Evolutionary conservation across 768 basidiomycete genomes (phyloP).

Genomic region (Mycena rebaudengoi): DNA sequence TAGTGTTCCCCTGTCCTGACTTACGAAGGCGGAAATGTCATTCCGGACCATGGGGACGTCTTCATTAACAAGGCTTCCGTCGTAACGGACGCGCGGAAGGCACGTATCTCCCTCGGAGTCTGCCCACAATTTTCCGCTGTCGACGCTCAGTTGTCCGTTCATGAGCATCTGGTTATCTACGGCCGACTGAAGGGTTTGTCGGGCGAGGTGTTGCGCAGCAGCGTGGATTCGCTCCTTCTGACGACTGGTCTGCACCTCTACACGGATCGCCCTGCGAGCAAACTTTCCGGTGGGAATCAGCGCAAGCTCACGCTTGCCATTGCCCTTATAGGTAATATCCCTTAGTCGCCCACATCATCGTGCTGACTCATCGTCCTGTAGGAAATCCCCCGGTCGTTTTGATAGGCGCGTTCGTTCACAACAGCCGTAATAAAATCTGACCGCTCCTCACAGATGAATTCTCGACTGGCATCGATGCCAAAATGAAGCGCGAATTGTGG

Average conservation of each 20-base stretch:
- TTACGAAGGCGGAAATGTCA: constrained; percentile 65
- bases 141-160: constrained; percentile 79
- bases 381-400: constrained; percentile 75
- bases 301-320: constrained; percentile 80
- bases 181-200: constrained; percentile 75
- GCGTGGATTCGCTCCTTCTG: constrained; percentile 63
- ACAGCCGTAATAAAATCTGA: too few species aligned
- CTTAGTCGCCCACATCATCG: neutral
- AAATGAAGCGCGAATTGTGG: constrained; percentile 88
- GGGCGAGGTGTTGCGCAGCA: constrained; percentile 57
- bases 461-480: constrained; percentile 83
- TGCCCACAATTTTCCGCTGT: constrained; percentile 89
- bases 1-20: neutral
- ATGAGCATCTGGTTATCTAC: constrained; percentile 77
- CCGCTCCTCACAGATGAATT: too few species aligned
- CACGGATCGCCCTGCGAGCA: constrained; percentile 74
- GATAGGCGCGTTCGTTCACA: too few species aligned
- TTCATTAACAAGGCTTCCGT: constrained; percentile 72
- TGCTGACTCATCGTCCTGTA: neutral
- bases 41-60: constrained; percentile 74
- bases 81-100: constrained; percentile 65
- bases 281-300: constrained; percentile 83
- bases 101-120: constrained; percentile 76
- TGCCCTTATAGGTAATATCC: constrained; percentile 73
- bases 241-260: constrained; percentile 67